A percentile compares a stretch with the other conserved stretches of the same genome.
Evolutionary conservation across 2,329 filamentous ascomycete species (phyloP).

Genomic region (Ascochyta koolunga): DNA sequence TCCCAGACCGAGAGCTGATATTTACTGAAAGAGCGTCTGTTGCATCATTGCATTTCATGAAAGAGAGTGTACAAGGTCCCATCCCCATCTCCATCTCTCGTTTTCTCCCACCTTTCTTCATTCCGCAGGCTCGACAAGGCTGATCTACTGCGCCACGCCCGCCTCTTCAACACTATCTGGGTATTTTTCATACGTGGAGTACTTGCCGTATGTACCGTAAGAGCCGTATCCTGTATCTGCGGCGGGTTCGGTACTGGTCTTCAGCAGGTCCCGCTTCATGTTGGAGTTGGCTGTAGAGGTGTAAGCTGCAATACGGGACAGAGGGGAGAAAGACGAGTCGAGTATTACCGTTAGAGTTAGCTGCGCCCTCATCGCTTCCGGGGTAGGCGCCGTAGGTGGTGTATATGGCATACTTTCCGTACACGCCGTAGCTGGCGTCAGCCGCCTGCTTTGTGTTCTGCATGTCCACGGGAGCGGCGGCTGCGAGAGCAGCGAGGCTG

Average conservation of each 20-base stretch:
- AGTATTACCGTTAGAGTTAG: not conserved
- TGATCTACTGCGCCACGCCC: constrained; percentile 1
- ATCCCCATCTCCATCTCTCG: not conserved
- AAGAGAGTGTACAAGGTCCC: not conserved
- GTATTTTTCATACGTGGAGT: constrained; percentile 8
- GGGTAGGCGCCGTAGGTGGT: not conserved
- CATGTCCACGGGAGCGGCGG: constrained; percentile 18
- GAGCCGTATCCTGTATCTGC: constrained; percentile 9
- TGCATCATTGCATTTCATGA: too few relatives aligned
- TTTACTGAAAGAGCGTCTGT: too few relatives aligned
- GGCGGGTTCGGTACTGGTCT: not conserved
- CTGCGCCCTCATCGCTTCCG: not conserved
- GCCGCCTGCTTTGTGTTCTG: constrained; percentile 2
- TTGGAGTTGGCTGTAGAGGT: not conserved
- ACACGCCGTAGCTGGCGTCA: constrained; percentile 6
- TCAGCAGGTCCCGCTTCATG: not conserved
- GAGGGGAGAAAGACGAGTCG: too few relatives aligned
- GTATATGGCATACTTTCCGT: constrained; percentile 4
- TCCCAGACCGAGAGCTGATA: too few relatives aligned
- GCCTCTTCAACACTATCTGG: constrained; percentile 1
- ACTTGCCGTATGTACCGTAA: constrained; percentile 10
- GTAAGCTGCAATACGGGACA: not conserved
- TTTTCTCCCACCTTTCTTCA: not conserved
- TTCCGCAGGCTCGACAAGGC: not conserved
- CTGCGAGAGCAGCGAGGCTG: constrained; percentile 13